Conservation (phyloP, 2,329 filamentous ascomycete species). For the Fusarium sp. region DNA sequence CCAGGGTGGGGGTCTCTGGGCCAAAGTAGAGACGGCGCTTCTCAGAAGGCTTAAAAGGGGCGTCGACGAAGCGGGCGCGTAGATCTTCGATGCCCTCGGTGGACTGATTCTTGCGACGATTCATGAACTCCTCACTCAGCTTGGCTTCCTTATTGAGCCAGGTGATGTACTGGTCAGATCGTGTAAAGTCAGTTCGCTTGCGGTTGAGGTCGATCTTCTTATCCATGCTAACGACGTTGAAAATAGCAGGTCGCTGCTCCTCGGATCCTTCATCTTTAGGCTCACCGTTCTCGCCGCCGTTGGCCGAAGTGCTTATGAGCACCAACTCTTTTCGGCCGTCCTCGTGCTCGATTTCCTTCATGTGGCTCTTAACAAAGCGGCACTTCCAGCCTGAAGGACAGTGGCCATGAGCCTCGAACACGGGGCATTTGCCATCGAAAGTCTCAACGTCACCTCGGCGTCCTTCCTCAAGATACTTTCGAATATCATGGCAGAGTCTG, state of each 20-base stretch:
- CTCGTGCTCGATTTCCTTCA: conserved; percentile 78
- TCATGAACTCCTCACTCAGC: conserved; percentile 54
- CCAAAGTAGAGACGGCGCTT: conserved; percentile 96
- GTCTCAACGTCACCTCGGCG: conserved; percentile 83
- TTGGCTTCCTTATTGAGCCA: conserved; percentile 78
- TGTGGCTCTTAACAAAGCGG: conserved; percentile 89
- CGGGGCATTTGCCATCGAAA: conserved; percentile 82
- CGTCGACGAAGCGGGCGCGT: conserved; percentile 84
- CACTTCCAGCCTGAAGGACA: conserved; percentile 95
- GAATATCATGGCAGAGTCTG: conserved; percentile 83
- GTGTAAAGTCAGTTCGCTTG: conserved; percentile 76
- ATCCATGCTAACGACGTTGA: conserved; percentile 77
- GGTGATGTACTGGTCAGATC: conserved; percentile 78
- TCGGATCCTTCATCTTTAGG: conserved; percentile 56
- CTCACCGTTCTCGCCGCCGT: conserved; percentile 45
- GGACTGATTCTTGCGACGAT: conserved; percentile 57
- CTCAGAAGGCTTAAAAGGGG: conserved; percentile 89
- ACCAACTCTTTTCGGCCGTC: conserved; percentile 88
- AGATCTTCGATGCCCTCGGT: conserved; percentile 71
- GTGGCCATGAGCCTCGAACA: conserved; percentile 79
- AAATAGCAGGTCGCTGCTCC: conserved; percentile 72
- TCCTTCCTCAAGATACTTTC: conserved; percentile 85
- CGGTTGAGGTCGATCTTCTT: conserved; percentile 81
- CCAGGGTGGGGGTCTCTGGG: conserved; percentile 90
- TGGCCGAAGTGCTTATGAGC: conserved; percentile 60